Conservation (phyloP, 768 basidiomycete genomes). For the Tephrocybe rancida region DNA sequence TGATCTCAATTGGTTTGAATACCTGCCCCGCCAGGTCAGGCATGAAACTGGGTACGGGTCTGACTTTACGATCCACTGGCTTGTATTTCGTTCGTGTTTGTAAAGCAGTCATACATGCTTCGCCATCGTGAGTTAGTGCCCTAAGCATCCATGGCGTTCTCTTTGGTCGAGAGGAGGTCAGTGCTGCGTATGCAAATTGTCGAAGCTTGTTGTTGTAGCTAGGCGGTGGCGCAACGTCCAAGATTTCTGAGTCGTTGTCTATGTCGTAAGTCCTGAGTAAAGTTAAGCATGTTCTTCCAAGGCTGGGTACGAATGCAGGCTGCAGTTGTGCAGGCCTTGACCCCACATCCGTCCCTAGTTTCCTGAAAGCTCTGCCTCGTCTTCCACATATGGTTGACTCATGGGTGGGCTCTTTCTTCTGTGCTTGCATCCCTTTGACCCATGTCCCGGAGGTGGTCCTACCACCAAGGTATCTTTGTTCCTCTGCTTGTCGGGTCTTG, state of each 20-base stretch:
- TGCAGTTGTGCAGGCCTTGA: neutral
- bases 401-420: too few relatives aligned
- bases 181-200: neutral
- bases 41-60: conserved; percentile 25
- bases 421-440: too few relatives aligned
- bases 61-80: conserved; percentile 25
- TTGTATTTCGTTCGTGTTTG: conserved; percentile 18
- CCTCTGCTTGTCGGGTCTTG: too few relatives aligned
- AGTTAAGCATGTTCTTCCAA: conserved; percentile 6
- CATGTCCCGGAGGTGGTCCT: too few relatives aligned
- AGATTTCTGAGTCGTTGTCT: neutral
- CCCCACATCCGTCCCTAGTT: conserved; percentile 13
- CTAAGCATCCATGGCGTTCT: neutral
- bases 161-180: neutral
- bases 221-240: neutral
- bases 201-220: neutral
- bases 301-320: conserved; percentile 8
- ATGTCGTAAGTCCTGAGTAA: neutral
- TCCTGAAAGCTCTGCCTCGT: neutral
- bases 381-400: too few relatives aligned
- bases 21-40: conserved; percentile 17
- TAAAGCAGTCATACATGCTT: neutral
- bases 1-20: conserved; percentile 19
- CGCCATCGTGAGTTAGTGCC: too few relatives aligned
- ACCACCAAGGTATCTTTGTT: too few relatives aligned